A percentile compares a stretch with the other conserved stretches of the same genome.
These are phyloP conservation scores for Mucor irregularis DNA, from an alignment of 371 early-diverging fungal genomes.

Conservation along the genomic window DNA sequence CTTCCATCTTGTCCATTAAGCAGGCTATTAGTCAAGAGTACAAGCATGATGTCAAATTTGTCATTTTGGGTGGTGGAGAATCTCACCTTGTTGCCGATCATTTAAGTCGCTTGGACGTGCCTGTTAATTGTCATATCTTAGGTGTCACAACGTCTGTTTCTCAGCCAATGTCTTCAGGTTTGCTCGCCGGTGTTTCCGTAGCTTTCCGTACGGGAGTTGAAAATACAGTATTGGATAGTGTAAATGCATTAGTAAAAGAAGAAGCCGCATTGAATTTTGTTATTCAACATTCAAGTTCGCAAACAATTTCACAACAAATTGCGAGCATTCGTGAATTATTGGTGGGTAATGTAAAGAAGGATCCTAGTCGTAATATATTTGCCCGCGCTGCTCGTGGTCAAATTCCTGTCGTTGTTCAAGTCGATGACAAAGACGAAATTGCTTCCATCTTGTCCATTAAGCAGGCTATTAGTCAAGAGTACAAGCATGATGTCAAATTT, in stretches of 20 bases:
- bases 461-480: conserved; percentile 24
- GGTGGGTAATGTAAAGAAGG: conserved; percentile 25
- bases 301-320: conserved; percentile 69
- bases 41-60: conserved; percentile 35
- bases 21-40: conserved; percentile 24
- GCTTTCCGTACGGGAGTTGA: conserved; percentile 60
- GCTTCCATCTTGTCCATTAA: conserved; percentile 60
- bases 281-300: conserved; percentile 35
- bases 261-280: conserved; percentile 64
- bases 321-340: conserved; percentile 58
- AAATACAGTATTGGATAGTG: conserved; percentile 41
- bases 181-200: conserved; percentile 57
- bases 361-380: conserved; percentile 34
- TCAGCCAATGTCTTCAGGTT: conserved; percentile 38
- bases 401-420: conserved; percentile 65
- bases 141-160: conserved; percentile 60
- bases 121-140: conserved; percentile 45
- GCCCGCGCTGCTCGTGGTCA: conserved; percentile 59
- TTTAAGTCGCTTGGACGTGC: conserved; percentile 51
- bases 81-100: conserved; percentile 68
- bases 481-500: conserved; percentile 34
- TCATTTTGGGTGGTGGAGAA: conserved; percentile 73
- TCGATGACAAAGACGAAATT: conserved; percentile 73
- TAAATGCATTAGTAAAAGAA: conserved; percentile 55
- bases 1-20: conserved; percentile 59